These are phyloP conservation scores for Speleostelium caveatum DNA, from an alignment of 78 protist species.

Conservation along the genomic window DNA sequence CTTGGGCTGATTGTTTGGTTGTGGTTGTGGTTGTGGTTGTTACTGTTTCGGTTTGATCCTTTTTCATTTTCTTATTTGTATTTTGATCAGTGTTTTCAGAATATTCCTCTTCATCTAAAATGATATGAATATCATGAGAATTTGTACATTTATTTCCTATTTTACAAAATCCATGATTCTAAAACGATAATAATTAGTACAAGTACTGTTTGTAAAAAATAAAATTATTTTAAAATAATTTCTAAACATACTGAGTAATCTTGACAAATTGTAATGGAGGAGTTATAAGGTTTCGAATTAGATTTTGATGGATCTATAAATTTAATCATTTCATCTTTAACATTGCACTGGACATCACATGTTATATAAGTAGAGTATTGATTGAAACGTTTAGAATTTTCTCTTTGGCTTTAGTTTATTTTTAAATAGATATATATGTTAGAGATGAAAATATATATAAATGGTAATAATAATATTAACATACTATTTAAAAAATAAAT, in stretches of 20 bases:
- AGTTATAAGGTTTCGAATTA: background rate
- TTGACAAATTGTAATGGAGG: conserved; percentile 12
- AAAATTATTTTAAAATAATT: background rate
- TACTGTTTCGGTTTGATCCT: background rate
- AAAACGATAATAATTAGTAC: background rate
- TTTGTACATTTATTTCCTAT: conserved; percentile 10
- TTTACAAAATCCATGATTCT: conserved; percentile 73
- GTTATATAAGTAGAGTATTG: background rate
- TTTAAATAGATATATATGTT: background rate
- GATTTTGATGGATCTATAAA: background rate
- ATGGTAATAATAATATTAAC: background rate
- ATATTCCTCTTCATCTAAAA: conserved; percentile 47
- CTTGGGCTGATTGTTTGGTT: background rate
- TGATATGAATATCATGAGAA: conserved; percentile 16
- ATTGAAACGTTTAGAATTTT: background rate
- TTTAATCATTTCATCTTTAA: background rate
- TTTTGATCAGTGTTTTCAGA: background rate
- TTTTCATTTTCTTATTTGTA: background rate
- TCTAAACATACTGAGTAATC: conserved; percentile 32
- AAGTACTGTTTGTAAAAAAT: no score
- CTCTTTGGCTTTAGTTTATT: background rate
- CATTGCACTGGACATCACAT: no score
- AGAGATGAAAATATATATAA: background rate
- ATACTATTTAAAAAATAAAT: conserved; percentile 56
- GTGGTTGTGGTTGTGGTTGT: background rate